Evolutionary conservation across 1,284 basidiomycete species (phyloP).

Genomic region (Sanguinoderma infundibulare): DNA sequence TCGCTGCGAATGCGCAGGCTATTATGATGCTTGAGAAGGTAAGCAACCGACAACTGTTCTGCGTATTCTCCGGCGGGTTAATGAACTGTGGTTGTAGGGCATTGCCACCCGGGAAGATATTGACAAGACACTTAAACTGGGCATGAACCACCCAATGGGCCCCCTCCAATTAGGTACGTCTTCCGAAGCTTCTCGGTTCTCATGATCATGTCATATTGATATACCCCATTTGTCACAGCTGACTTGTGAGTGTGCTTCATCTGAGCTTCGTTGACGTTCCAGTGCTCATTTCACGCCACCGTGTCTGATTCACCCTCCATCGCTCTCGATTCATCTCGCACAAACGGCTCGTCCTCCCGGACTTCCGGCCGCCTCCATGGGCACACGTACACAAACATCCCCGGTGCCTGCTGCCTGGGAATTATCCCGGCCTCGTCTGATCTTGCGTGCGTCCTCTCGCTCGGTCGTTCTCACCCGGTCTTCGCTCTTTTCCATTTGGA

Average conservation of each 20-base stretch:
- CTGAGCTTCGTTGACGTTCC: conserved; percentile 6
- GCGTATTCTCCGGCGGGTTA: background rate
- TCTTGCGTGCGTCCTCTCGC: conserved; percentile 12
- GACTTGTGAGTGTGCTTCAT: conserved; percentile 67
- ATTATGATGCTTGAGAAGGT: conserved; percentile 93
- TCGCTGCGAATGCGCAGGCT: background rate
- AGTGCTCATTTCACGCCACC: conserved; percentile 12
- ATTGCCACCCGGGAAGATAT: conserved; percentile 93
- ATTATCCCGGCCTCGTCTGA: conserved; percentile 6
- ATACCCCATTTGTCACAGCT: conserved; percentile 45
- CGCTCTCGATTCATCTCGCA: background rate
- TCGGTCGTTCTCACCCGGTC: background rate
- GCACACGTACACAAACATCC: conserved; percentile 12
- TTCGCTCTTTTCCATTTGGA: background rate
- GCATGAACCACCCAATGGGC: conserved; percentile 98
- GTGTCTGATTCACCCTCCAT: background rate
- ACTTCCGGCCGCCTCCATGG: background rate
- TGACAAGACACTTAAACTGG: conserved; percentile 90
- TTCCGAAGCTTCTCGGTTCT: background rate
- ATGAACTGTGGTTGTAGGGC: conserved; percentile 52
- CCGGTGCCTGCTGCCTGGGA: background rate
- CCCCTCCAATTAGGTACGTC: conserved; percentile 77
- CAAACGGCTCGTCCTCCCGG: conserved; percentile 4
- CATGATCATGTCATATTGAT: background rate
- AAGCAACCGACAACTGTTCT: background rate